phyloP scores from a whole-genome alignment of 2,329 filamentous ascomycete species.

The Arthrobotrys conoides region DNA sequence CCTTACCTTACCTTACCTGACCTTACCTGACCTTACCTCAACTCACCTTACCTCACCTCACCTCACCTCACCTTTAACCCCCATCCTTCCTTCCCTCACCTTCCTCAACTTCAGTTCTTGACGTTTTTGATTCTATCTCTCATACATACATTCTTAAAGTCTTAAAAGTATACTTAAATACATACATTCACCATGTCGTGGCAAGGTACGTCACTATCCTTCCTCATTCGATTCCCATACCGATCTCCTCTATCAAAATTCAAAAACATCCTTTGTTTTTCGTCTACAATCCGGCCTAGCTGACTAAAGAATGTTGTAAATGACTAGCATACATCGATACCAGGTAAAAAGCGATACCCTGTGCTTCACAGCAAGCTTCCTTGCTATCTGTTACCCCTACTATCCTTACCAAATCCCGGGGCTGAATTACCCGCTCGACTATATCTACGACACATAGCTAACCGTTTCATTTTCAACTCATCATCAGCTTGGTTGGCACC shows the following conservation, averaged over 20 bases:
- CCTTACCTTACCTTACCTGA: background rate
- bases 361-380: no score
- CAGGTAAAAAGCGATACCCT: constrained; percentile 18
- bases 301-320: constrained; percentile 13
- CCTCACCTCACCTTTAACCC: no score
- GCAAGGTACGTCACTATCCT: constrained; percentile 53
- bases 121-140: background rate
- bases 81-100: constrained; percentile 9
- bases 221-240: background rate
- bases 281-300: background rate
- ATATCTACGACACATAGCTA: constrained; percentile 8
- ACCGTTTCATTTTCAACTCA: background rate
- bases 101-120: constrained; percentile 51
- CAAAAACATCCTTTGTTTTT: background rate
- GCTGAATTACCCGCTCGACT: background rate
- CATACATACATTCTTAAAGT: constrained; percentile 8
- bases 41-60: constrained; percentile 60
- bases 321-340: constrained; percentile 50
- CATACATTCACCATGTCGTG: constrained; percentile 65
- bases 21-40: no score
- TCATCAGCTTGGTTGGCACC: constrained; percentile 80
- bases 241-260: background rate
- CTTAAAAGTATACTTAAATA: no score
- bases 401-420: background rate
- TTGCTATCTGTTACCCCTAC: no score